Evolutionary conservation across 2,329 filamentous ascomycete genomes (phyloP).

Genomic region (Calycina marina): DNA sequence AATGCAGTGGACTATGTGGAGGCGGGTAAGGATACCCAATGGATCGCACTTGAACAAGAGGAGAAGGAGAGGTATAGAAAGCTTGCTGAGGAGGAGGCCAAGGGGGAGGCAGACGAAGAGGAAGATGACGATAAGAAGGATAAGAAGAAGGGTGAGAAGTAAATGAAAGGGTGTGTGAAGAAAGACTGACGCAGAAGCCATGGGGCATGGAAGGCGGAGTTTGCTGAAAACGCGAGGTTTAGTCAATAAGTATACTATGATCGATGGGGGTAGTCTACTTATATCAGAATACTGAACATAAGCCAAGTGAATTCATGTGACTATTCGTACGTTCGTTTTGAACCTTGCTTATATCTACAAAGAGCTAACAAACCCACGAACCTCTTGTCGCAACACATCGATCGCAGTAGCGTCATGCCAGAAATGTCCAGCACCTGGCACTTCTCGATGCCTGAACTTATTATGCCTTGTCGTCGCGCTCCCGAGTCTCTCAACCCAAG

Average conservation of each 20-base stretch:
- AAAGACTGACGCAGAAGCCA: no score
- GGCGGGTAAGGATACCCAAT: constrained; percentile 16
- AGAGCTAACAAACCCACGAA: constrained; percentile 13
- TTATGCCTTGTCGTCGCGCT: constrained; percentile 4
- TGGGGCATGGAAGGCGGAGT: no score
- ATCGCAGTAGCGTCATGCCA: constrained; percentile 25
- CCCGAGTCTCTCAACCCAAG: constrained; percentile 47
- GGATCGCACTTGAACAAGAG: constrained; percentile 12
- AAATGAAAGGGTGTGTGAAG: no score
- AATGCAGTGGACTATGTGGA: constrained; percentile 18
- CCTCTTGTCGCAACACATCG: constrained; percentile 10
- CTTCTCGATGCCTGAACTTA: constrained; percentile 28
- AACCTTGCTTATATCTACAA: no score
- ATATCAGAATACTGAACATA: no score
- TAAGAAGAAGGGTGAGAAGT: no score
- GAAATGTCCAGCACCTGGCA: constrained; percentile 37
- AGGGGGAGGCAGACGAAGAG: constrained; percentile 5
- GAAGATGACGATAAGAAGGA: constrained; percentile 28
- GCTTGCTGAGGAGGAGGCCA: constrained; percentile 9
- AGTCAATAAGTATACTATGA: no score
- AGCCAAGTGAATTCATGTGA: no score
- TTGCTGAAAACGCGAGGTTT: no score
- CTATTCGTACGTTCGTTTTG: no score
- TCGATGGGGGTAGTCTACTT: no score
- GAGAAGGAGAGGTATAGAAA: constrained; percentile 1